Percentiles rank a stretch among this genome's conserved stretches.
Conservation (phyloP, 305 asterid species). For the Rubia occidens region DNA sequence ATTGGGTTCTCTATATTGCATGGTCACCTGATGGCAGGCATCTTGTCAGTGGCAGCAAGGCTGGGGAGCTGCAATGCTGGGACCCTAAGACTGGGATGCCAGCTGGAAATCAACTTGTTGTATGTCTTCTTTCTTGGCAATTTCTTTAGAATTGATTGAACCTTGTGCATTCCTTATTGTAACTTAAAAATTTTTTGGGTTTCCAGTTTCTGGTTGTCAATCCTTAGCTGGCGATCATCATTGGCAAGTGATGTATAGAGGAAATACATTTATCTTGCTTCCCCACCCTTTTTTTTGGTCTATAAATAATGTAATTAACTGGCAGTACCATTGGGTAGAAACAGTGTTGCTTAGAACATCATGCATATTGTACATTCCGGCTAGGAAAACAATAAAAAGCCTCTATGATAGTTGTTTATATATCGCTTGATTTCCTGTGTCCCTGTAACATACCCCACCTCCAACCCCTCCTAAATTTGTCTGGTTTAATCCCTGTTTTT, state of each 20-base stretch:
- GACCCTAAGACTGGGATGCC: conserved; percentile 69
- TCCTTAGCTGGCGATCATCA: background rate
- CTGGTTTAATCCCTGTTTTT: background rate
- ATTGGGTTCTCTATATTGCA: conserved; percentile 94
- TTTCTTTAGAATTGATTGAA: conserved; percentile 11
- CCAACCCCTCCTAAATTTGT: background rate
- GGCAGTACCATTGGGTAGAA: background rate
- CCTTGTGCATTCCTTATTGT: background rate
- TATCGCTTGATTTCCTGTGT: too few species aligned
- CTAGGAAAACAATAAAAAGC: background rate
- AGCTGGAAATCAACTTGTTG: conserved; percentile 68
- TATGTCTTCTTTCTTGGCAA: conserved; percentile 24
- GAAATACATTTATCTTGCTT: background rate
- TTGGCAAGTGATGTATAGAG: background rate
- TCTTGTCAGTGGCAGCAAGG: conserved; percentile 92
- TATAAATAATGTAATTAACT: background rate
- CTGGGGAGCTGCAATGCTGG: conserved; percentile 90
- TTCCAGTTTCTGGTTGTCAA: background rate
- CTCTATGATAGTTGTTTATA: background rate
- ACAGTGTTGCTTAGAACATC: background rate
- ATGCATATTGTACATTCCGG: background rate
- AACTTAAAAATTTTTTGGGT: background rate
- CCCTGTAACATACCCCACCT: too few species aligned
- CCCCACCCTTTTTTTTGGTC: background rate
- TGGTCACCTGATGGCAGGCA: conserved; percentile 93